phyloP scores from a whole-genome alignment of 257 asterid species.

The Nicotiana attenuata region DNA sequence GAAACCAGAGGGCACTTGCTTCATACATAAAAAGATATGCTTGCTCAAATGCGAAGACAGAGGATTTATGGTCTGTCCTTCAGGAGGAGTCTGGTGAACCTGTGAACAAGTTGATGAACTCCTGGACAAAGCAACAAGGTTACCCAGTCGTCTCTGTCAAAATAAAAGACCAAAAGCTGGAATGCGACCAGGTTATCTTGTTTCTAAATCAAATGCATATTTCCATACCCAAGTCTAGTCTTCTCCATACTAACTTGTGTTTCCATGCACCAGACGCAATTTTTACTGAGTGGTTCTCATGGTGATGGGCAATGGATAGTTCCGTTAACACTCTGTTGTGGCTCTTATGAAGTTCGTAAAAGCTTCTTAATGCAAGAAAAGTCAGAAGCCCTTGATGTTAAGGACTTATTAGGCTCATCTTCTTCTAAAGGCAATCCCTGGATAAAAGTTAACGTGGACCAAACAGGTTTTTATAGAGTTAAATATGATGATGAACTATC shows the following conservation, averaged over 20 bases:
- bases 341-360: conserved; percentile 64
- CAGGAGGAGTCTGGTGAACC: conserved; percentile 91
- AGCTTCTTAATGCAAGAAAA: conserved; percentile 69
- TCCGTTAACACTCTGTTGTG: conserved; percentile 71
- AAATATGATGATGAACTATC: conserved; percentile 80
- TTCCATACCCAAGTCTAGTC: background rate
- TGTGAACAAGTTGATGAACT: conserved; percentile 76
- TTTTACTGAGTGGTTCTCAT: conserved; percentile 64
- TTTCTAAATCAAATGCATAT: background rate
- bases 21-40: conserved; percentile 75
- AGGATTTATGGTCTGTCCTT: conserved; percentile 94
- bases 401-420: conserved; percentile 48
- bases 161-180: conserved; percentile 58
- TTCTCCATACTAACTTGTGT: background rate
- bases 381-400: conserved; percentile 54
- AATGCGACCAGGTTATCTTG: conserved; percentile 76
- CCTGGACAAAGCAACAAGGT: conserved; percentile 93
- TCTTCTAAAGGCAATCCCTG: conserved; percentile 45
- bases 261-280: conserved; percentile 56
- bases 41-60: conserved; percentile 87
- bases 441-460: conserved; percentile 81
- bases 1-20: conserved; percentile 74
- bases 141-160: conserved; percentile 87
- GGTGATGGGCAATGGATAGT: conserved; percentile 95
- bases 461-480: conserved; percentile 81